A percentile compares a stretch with the other conserved stretches of the same genome.
These are phyloP conservation scores for Phialocephala subalpina DNA, from an alignment of 2,329 filamentous ascomycete species.

Conservation along the genomic window DNA sequence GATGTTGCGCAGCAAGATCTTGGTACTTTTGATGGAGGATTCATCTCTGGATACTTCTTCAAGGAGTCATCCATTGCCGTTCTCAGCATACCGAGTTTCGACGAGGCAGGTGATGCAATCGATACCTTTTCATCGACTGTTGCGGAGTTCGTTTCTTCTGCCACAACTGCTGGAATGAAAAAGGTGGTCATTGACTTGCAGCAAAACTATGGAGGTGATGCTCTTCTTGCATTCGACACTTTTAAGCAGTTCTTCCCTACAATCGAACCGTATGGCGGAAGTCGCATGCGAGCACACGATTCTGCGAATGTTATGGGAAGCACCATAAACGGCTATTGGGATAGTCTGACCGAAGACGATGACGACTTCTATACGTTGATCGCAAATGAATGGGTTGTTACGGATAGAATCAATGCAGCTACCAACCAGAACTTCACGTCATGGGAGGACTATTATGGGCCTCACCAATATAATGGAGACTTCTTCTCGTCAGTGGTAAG, in stretches of 20 bases:
- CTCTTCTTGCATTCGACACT: slow-evolving; percentile 67
- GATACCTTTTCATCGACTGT: slow-evolving; percentile 8
- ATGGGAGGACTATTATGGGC: slow-evolving; percentile 33
- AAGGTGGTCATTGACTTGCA: slow-evolving; percentile 67
- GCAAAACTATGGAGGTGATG: slow-evolving; percentile 65
- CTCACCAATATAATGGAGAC: slow-evolving; percentile 29
- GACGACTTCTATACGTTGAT: slow-evolving; percentile 18
- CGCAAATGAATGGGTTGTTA: slow-evolving; percentile 33
- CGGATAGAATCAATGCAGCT: slow-evolving; percentile 28
- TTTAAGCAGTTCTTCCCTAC: slow-evolving; percentile 54
- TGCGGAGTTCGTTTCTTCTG: slow-evolving; percentile 51
- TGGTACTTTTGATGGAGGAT: slow-evolving; percentile 31
- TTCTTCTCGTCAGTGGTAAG: slow-evolving; percentile 17
- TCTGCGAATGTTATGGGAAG: slow-evolving; percentile 14
- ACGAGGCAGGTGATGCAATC: slow-evolving; percentile 37
- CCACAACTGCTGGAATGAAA: slow-evolving; percentile 59
- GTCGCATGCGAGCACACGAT: slow-evolving; percentile 33
- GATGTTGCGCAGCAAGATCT: slow-evolving; percentile 33
- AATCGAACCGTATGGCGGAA: slow-evolving; percentile 37
- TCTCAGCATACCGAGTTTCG: slow-evolving; percentile 50
- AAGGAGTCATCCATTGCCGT: slow-evolving; percentile 40
- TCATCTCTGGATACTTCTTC: slow-evolving; percentile 37
- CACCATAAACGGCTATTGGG: not conserved
- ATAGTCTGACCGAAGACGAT: not conserved
- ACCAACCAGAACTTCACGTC: slow-evolving; percentile 33